A percentile compares a stretch with the other conserved stretches of the same genome.
Evolutionary conservation across 208 protist genomes (phyloP).

Genomic region (Wallacemonas sp.): DNA sequence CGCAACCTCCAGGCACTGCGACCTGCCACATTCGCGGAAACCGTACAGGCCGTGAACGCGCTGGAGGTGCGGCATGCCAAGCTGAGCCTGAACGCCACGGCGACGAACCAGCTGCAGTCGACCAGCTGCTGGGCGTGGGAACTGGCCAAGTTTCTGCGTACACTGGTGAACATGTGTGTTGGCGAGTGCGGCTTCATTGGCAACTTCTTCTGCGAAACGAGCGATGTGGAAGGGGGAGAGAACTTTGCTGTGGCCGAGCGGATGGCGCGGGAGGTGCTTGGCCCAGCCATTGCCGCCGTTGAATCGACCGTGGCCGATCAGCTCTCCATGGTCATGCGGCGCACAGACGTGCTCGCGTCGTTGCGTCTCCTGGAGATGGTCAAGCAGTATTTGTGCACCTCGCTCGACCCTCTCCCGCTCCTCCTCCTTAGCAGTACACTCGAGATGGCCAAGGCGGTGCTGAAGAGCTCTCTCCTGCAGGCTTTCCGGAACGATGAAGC

Average conservation of each 20-base stretch:
- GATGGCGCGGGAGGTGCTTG: conserved; percentile 58
- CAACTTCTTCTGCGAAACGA: conserved; percentile 73
- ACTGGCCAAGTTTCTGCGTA: conserved; percentile 46
- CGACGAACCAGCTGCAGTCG: conserved; percentile 31
- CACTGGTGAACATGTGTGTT: conserved; percentile 56
- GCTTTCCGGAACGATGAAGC: conserved; percentile 59
- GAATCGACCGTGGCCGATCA: conserved; percentile 39
- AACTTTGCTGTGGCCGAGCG: conserved; percentile 54
- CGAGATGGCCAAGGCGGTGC: conserved; percentile 64
- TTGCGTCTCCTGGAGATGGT: conserved; percentile 67
- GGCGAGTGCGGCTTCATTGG: conserved; percentile 75
- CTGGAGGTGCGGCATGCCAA: conserved; percentile 43
- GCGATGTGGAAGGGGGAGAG: conserved; percentile 35
- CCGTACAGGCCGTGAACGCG: conserved; percentile 39
- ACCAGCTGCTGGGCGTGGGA: conserved; percentile 69
- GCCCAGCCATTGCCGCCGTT: conserved; percentile 28
- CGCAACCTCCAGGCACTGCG: conserved; percentile 28
- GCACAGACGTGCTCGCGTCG: conserved; percentile 52
- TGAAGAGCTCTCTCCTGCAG: conserved; percentile 46
- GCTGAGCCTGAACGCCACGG: conserved; percentile 34
- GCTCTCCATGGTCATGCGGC: conserved; percentile 48
- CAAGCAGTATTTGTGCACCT: conserved; percentile 78
- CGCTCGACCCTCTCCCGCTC: conserved; percentile 75
- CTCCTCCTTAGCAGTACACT: conserved; percentile 75
- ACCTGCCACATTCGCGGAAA: conserved; percentile 59